Evolutionary conservation across 257 asterid genomes (phyloP).

Genomic region (Orobanche coerulescens): DNA sequence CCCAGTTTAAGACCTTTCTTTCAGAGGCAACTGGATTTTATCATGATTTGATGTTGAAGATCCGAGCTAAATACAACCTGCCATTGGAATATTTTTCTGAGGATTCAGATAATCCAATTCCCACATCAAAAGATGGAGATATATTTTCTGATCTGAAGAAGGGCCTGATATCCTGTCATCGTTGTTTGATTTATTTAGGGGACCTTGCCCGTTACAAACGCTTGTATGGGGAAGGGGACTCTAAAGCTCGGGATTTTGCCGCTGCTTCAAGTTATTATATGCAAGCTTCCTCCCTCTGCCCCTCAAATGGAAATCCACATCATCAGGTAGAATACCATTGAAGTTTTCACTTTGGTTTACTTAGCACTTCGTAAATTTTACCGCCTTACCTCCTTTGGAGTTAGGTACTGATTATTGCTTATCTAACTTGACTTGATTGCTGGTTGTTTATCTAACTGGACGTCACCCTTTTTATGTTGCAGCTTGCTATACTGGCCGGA

Average conservation of each 20-base stretch:
- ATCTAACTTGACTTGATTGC: constrained; percentile 1
- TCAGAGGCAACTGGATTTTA: constrained; percentile 88
- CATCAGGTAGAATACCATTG: too few relatives aligned
- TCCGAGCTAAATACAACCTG: constrained; percentile 58
- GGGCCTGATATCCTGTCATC: constrained; percentile 71
- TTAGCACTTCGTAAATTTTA: constrained; percentile 1
- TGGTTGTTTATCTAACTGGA: constrained; percentile 6
- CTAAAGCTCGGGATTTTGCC: constrained; percentile 60
- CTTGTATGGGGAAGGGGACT: constrained; percentile 77
- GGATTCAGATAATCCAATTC: constrained; percentile 42
- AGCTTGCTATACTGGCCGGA: constrained; percentile 85
- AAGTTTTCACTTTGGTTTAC: background rate
- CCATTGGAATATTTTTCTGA: constrained; percentile 52
- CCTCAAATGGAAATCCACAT: constrained; percentile 80
- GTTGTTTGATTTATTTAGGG: constrained; percentile 77
- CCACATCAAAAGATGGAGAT: constrained; percentile 44
- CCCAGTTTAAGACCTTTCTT: constrained; percentile 67
- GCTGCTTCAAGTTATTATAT: constrained; percentile 72
- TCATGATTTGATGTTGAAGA: constrained; percentile 78
- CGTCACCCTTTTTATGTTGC: constrained; percentile 14
- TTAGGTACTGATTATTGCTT: background rate
- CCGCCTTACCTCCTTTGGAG: background rate
- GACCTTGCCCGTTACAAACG: constrained; percentile 92
- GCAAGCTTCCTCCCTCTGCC: constrained; percentile 73
- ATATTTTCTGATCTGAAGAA: constrained; percentile 48